These are phyloP conservation scores for Lasiodiplodia citricola DNA, from an alignment of 2,329 filamentous ascomycete genomes.

Conservation along the genomic window DNA sequence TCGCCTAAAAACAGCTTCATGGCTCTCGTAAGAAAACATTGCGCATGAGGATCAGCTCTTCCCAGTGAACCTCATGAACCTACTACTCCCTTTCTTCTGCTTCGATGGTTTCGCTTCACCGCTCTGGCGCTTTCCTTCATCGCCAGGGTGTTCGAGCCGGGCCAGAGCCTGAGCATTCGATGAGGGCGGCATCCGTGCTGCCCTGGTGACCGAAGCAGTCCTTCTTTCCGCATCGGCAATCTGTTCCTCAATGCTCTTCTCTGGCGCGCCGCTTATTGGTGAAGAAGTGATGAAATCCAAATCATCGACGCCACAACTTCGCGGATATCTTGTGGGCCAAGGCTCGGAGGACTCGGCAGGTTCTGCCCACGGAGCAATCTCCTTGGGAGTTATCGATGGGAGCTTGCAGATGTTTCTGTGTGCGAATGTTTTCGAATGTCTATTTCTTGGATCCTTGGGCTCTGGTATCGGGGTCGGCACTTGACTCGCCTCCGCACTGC, in stretches of 20 bases:
- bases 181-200: background rate
- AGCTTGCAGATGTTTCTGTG: background rate
- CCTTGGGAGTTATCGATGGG: background rate
- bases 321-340: background rate
- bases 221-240: constrained; percentile 1
- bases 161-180: constrained; percentile 12
- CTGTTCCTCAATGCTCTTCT: background rate
- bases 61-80: constrained; percentile 1
- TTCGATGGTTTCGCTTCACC: background rate
- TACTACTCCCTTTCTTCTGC: constrained; percentile 4
- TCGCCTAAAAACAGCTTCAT: background rate
- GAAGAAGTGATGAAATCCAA: constrained; percentile 9
- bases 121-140: background rate
- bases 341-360: background rate
- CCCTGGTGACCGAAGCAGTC: background rate
- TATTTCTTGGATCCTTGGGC: background rate
- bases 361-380: constrained; percentile 22
- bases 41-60: background rate
- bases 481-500: background rate
- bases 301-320: background rate
- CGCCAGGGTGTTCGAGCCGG: background rate
- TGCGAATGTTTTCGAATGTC: background rate
- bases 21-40: background rate
- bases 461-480: background rate
- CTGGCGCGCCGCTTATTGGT: background rate